phyloP scores from a whole-genome alignment of 306 rosid genomes.

The Morella rubra region DNA sequence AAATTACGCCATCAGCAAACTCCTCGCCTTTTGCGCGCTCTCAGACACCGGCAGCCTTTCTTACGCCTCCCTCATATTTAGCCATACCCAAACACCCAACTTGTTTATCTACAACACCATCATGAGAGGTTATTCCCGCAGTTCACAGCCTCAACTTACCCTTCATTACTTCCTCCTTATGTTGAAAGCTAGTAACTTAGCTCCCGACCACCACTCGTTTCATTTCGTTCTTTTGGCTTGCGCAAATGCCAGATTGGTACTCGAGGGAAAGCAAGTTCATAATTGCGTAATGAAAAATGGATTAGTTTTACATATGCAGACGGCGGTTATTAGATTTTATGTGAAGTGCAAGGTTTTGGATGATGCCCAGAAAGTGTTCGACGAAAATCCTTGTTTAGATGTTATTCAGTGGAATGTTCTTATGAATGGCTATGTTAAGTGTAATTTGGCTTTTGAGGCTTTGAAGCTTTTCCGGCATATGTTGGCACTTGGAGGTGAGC shows the following conservation, averaged over 20 bases:
- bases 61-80: conserved; percentile 35
- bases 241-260: conserved; percentile 22
- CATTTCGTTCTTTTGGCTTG: conserved; percentile 41
- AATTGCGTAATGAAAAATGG: conserved; percentile 39
- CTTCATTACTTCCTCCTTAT: conserved; percentile 30
- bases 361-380: conserved; percentile 39
- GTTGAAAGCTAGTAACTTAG: conserved; percentile 11
- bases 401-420: conserved; percentile 42
- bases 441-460: conserved; percentile 34
- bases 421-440: conserved; percentile 36
- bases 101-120: conserved; percentile 38
- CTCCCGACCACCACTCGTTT: conserved; percentile 34
- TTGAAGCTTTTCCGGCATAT: conserved; percentile 28
- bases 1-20: conserved; percentile 46
- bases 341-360: conserved; percentile 23
- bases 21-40: conserved; percentile 38
- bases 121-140: conserved; percentile 31
- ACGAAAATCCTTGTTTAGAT: conserved; percentile 41
- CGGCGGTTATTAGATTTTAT: conserved; percentile 30
- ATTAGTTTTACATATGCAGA: conserved; percentile 33
- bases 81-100: conserved; percentile 30
- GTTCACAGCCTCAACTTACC: conserved; percentile 33
- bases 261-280: conserved; percentile 31
- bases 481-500: conserved; percentile 30
- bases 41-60: conserved; percentile 33